These are phyloP conservation scores for Rhizophagus prolifer DNA, from an alignment of 192 early-diverging fungal genomes.

Conservation along the genomic window DNA sequence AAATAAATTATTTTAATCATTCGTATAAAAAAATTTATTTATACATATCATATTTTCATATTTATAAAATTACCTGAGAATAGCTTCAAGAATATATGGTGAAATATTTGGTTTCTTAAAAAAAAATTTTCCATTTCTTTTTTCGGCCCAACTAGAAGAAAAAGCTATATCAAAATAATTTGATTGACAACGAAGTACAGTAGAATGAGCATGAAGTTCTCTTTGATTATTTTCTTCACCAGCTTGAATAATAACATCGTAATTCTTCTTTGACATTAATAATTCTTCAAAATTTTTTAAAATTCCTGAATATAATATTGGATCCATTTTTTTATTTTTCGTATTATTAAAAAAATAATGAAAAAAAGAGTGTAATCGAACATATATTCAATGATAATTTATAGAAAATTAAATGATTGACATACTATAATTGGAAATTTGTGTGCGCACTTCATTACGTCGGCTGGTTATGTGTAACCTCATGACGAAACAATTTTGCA, in stretches of 20 bases:
- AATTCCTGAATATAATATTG: background rate
- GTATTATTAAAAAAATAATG: no score
- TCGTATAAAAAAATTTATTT: no score
- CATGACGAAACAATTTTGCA: no score
- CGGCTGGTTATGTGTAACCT: no score
- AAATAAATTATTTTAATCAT: no score
- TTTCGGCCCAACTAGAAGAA: background rate
- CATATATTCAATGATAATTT: no score
- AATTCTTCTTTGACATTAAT: background rate
- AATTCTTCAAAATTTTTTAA: background rate
- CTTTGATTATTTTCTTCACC: background rate
- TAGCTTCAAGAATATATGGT: background rate
- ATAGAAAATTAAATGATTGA: no score
- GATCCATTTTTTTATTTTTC: no score
- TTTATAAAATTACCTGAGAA: background rate
- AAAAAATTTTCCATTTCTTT: background rate
- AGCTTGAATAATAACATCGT: background rate
- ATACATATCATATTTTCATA: no score
- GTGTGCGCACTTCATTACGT: no score
- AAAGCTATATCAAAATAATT: background rate
- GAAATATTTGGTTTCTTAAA: constrained; percentile 13
- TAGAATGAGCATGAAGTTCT: background rate
- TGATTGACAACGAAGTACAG: background rate
- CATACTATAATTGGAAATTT: no score
- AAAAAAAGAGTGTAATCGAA: no score